Conservation (phyloP, 305 asterid genomes). For the Euphrasia arctica region DNA sequence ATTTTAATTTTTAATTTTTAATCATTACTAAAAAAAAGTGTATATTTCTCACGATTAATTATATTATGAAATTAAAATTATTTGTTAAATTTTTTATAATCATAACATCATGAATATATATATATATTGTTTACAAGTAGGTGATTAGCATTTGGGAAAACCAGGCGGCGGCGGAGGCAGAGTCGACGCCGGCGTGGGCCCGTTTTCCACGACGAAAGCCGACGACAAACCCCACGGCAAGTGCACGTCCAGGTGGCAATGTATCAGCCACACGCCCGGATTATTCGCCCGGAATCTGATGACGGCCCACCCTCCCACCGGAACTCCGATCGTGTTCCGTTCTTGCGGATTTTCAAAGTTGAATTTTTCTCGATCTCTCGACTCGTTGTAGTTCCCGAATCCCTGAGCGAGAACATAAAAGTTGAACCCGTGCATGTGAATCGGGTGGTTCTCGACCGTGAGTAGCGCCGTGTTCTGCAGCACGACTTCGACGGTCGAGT, state of each 20-base stretch:
- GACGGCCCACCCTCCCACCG: slow-evolving; percentile 75
- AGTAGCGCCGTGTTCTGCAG: slow-evolving; percentile 57
- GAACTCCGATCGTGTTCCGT: slow-evolving; percentile 64
- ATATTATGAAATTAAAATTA: too few species aligned
- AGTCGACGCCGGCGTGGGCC: slow-evolving; percentile 44
- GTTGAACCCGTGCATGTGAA: slow-evolving; percentile 66
- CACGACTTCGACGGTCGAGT: slow-evolving; percentile 51
- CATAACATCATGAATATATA: too few species aligned
- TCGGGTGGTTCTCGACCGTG: slow-evolving; percentile 58
- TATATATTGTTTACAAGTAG: too few species aligned
- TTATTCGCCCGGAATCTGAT: slow-evolving; percentile 59
- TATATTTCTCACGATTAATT: too few species aligned
- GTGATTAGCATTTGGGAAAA: slow-evolving; percentile 45
- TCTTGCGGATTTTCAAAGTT: slow-evolving; percentile 52
- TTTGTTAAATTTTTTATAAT: too few species aligned
- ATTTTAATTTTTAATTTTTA: too few species aligned
- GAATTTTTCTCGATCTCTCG: slow-evolving; percentile 35
- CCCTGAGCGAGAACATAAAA: slow-evolving; percentile 63
- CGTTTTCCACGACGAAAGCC: slow-evolving; percentile 54
- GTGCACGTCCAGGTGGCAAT: slow-evolving; percentile 69
- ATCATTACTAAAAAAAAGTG: too few species aligned
- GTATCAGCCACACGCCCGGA: slow-evolving; percentile 72
- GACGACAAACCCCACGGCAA: slow-evolving; percentile 54
- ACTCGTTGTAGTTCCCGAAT: slow-evolving; percentile 52
- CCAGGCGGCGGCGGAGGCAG: slow-evolving; percentile 68